phyloP scores from a whole-genome alignment of 495 filamentous ascomycete species.

The Bathelium albidoporum region DNA sequence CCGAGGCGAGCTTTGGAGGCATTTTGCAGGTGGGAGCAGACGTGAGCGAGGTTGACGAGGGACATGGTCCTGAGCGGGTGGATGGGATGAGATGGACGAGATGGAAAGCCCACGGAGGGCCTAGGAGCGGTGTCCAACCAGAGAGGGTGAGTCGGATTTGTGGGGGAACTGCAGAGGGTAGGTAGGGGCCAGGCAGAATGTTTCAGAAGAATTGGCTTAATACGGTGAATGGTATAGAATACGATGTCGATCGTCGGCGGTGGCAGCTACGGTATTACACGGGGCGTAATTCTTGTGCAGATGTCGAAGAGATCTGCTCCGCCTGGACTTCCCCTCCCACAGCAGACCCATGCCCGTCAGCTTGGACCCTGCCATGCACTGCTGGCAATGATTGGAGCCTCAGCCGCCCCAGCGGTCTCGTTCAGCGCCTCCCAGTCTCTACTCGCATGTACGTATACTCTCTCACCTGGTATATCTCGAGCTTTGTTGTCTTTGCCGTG shows the following conservation, averaged over 20 bases:
- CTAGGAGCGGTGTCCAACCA: background rate
- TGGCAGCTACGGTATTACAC: too few relatives aligned
- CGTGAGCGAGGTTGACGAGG: slow-evolving; percentile 65
- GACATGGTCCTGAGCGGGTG: slow-evolving; percentile 52
- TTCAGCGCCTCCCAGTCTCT: background rate
- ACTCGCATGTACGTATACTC: background rate
- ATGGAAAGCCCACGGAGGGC: background rate
- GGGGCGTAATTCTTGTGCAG: too few relatives aligned
- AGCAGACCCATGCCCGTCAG: background rate
- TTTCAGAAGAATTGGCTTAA: background rate
- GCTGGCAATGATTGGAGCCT: background rate
- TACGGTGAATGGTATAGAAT: background rate
- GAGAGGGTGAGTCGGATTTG: background rate
- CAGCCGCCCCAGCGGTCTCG: background rate
- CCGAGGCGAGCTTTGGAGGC: slow-evolving; percentile 75
- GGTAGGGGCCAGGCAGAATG: too few relatives aligned
- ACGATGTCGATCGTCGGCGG: background rate
- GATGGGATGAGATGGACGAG: background rate
- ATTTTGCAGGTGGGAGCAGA: slow-evolving; percentile 93
- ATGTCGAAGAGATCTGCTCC: too few relatives aligned
- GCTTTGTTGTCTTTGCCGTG: background rate
- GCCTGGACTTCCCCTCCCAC: too few relatives aligned
- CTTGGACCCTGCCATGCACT: background rate
- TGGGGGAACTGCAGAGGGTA: too few relatives aligned
- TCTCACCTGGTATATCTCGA: background rate